These are phyloP conservation scores for Penicillium silybi DNA, from an alignment of 495 filamentous ascomycete species.

Conservation along the genomic window DNA sequence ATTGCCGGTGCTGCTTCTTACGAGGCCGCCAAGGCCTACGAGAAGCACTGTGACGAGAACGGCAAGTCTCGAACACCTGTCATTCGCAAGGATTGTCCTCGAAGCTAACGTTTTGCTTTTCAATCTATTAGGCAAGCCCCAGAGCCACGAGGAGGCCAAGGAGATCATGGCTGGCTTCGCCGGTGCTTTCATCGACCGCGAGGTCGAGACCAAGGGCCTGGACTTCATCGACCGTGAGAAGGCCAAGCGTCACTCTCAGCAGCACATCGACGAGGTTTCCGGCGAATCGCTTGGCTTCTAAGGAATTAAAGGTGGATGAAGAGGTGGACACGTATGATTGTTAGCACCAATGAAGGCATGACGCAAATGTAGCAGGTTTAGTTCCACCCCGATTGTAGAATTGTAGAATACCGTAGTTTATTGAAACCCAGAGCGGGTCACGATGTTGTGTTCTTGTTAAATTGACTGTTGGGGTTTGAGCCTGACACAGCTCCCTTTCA, in stretches of 20 bases:
- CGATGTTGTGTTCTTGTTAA: not conserved
- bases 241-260: constrained; percentile 57
- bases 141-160: constrained; percentile 65
- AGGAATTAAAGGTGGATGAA: not conserved
- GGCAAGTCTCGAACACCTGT: constrained; percentile 31
- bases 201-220: constrained; percentile 66
- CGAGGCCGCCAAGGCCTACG: constrained; percentile 69
- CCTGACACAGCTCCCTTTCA: constrained; percentile 1
- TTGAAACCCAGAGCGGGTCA: not conserved
- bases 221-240: constrained; percentile 64
- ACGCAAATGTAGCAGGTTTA: too few species aligned
- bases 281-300: constrained; percentile 39
- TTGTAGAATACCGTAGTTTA: not conserved
- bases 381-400: not conserved
- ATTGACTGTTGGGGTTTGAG: too few species aligned
- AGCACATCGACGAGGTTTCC: constrained; percentile 52
- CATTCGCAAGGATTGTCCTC: not conserved
- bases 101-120: not conserved
- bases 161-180: constrained; percentile 66
- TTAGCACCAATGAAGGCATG: not conserved
- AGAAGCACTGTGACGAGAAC: constrained; percentile 59
- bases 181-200: constrained; percentile 67
- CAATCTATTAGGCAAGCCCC: constrained; percentile 51
- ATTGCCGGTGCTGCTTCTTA: constrained; percentile 69
- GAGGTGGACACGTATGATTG: not conserved